Conservation (phyloP, 2,329 filamentous ascomycete species). For the Coniochaeta hoffmannii region DNA sequence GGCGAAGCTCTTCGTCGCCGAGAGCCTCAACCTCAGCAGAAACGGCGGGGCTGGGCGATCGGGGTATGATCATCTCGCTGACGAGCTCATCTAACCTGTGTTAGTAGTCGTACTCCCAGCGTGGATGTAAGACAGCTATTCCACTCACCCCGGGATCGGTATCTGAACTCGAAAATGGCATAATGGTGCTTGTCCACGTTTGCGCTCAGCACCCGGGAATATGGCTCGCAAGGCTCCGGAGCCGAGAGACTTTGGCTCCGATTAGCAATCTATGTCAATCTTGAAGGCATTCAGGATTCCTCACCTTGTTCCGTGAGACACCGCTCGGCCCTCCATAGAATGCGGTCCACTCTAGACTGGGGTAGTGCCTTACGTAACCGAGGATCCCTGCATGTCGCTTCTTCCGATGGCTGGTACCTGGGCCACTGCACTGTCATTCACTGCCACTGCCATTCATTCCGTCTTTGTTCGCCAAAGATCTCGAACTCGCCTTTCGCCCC, state of each 20-base stretch:
- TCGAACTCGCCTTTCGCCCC: neutral
- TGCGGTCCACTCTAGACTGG: no score
- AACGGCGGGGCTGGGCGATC: neutral
- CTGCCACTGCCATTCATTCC: neutral
- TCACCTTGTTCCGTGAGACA: neutral
- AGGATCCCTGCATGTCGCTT: neutral
- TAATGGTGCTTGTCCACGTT: neutral
- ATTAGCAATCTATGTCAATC: neutral
- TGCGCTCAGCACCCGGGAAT: neutral
- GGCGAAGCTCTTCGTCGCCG: neutral
- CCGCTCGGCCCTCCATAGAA: neutral
- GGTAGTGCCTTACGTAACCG: neutral
- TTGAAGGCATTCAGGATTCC: neutral
- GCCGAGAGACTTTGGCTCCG: neutral
- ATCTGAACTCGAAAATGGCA: constrained; percentile 2
- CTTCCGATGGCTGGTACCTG: neutral
- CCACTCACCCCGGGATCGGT: neutral
- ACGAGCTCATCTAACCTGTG: neutral
- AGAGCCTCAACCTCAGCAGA: neutral
- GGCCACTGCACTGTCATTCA: no score
- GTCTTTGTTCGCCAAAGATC: neutral
- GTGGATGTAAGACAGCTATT: neutral
- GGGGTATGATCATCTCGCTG: neutral
- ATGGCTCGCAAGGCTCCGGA: neutral
- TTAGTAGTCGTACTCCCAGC: neutral